Evolutionary conservation across 2,329 filamentous ascomycete species (phyloP).

Genomic region (Stemphylium lycopersici): DNA sequence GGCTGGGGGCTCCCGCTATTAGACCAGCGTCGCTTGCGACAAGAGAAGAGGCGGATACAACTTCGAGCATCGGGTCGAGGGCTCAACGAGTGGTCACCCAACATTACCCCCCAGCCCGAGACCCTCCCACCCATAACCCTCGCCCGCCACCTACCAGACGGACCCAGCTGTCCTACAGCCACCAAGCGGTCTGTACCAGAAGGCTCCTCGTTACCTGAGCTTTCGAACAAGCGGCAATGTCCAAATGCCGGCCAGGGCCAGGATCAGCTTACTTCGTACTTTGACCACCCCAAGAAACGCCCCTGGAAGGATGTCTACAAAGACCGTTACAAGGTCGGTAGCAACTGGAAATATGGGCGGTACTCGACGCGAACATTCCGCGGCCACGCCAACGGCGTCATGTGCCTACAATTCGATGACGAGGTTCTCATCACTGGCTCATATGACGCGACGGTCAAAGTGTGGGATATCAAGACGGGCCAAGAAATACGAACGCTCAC

Average conservation of each 20-base stretch:
- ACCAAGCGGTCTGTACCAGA: constrained; percentile 42
- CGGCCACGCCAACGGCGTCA: constrained; percentile 87
- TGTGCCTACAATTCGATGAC: constrained; percentile 81
- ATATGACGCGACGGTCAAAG: constrained; percentile 93
- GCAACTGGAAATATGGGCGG: constrained; percentile 95
- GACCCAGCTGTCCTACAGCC: constrained; percentile 22
- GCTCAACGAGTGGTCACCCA: constrained; percentile 60
- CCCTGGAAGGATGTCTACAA: constrained; percentile 98
- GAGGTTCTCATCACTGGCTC: constrained; percentile 91
- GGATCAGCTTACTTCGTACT: constrained; percentile 54
- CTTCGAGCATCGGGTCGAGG: constrained; percentile 67
- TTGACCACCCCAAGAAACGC: constrained; percentile 58
- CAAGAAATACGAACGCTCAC: constrained; percentile 82
- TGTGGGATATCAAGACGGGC: constrained; percentile 92
- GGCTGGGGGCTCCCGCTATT: constrained; percentile 92
- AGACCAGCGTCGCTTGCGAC: constrained; percentile 84
- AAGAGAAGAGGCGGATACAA: constrained; percentile 85
- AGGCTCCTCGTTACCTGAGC: constrained; percentile 30
- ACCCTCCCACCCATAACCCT: constrained; percentile 16
- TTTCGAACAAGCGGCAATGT: constrained; percentile 45
- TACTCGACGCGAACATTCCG: constrained; percentile 84
- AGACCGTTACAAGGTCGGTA: constrained; percentile 92
- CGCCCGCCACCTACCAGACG: constrained; percentile 17
- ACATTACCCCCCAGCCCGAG: constrained; percentile 57
- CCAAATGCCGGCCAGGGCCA: constrained; percentile 22